These are phyloP conservation scores for Arthrobotrys conoides DNA, from an alignment of 2,329 filamentous ascomycete genomes.

Conservation along the genomic window DNA sequence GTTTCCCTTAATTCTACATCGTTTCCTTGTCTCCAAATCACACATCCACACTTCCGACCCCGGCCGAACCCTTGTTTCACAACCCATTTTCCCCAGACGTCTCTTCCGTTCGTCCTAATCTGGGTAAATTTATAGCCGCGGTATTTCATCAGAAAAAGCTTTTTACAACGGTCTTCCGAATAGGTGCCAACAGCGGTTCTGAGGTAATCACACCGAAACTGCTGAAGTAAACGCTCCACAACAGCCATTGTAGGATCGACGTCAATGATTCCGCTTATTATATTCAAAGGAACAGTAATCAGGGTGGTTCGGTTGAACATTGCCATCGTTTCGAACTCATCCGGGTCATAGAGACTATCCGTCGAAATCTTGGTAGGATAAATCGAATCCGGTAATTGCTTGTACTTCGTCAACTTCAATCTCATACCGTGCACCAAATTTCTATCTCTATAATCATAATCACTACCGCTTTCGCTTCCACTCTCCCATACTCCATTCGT, in stretches of 20 bases:
- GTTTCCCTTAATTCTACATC: neutral
- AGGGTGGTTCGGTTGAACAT: too few relatives aligned
- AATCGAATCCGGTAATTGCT: too few relatives aligned
- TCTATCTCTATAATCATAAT: too few relatives aligned
- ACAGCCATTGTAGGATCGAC: neutral
- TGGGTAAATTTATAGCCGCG: neutral
- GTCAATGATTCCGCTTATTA: too few relatives aligned
- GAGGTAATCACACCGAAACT: neutral
- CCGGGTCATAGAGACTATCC: too few relatives aligned
- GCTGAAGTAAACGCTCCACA: neutral
- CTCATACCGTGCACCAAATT: too few relatives aligned
- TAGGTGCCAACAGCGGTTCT: neutral
- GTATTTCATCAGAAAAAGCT: slow-evolving; percentile 16
- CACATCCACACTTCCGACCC: neutral
- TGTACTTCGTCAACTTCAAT: too few relatives aligned
- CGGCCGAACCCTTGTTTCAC: neutral
- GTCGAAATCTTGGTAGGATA: too few relatives aligned
- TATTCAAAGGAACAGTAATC: too few relatives aligned
- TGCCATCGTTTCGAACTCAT: too few relatives aligned
- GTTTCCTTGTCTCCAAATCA: neutral
- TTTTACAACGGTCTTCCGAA: neutral
- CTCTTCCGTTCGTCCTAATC: neutral
- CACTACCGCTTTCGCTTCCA: too few relatives aligned
- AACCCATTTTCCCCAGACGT: neutral
- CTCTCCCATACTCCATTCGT: too few relatives aligned